Base-by-base conservation (phyloP, 2,329 filamentous ascomycete species). In the Epichloe brachyelytri region DNA sequence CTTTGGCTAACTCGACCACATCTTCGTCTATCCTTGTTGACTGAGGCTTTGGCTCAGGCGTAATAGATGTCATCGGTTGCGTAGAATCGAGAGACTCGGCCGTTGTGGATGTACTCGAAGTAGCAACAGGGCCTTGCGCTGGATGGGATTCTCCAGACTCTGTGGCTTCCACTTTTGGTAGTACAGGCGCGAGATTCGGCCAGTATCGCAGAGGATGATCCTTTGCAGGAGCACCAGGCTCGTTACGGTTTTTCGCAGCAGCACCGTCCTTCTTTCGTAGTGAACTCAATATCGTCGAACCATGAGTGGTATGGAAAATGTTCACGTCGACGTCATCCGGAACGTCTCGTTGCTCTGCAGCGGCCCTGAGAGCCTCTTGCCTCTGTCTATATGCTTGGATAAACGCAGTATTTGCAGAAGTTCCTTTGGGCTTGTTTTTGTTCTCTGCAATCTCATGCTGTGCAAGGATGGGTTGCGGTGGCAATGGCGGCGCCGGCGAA, bases 241-340 rank as follows among this genome's bases (percentile, higher is more conserved):
- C 50, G 19, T 53, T 51, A 3, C 22, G 34, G 1, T 40, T 56
- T 6, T 49, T 47, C 5, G 52, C 45, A 3, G 51, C 51, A 11
- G 52, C 44, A 17, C 45, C 49, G 4, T 56, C 46, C 7, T 61
- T 59, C 39, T 66, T 64, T 19, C 62, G 58, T n/a, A 68, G 20
- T 1, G 67, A 67, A 1, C 66, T 62, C 38, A 78, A 50, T 7
- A 77, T 65, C 43, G 68, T 69, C 2, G 74, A 73, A 3, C 71
- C 74, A 26, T 66, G 64, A 14, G 57, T 59, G 2, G 73, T 75
- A 52, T 72, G 72, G 50, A 79, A 78, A 19, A 78, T 60, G 46
- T 74, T 71, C 48, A 76, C 57, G 50, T 76, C 66, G 20, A 75
- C 59, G 22, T 62, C 71, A 0, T 63, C 56, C 3, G 72, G 71